Conservation (phyloP, 176 grass and related monocot genomes). For the Hyparrhenia diplandra region DNA sequence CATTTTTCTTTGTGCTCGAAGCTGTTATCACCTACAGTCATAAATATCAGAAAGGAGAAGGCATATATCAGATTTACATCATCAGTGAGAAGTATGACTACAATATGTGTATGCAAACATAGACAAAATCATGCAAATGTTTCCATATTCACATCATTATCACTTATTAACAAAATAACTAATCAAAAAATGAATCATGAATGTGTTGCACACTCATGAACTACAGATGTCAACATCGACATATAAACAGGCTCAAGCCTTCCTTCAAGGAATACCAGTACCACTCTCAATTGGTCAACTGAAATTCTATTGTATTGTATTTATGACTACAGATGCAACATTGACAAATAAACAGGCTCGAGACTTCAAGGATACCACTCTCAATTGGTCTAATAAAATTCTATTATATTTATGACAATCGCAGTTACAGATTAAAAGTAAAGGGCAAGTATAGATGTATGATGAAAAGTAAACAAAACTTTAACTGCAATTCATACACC, state of each 20-base stretch:
- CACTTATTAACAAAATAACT: neutral
- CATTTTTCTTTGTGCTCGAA: slow-evolving; percentile 52
- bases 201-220: neutral
- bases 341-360: neutral
- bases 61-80: slow-evolving; percentile 1
- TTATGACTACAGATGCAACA: neutral
- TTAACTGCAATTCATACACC: neutral
- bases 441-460: neutral
- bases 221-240: neutral
- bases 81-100: neutral
- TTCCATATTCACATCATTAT: neutral
- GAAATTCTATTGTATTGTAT: neutral
- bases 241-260: neutral
- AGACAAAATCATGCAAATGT: neutral
- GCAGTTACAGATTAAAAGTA: neutral
- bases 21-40: slow-evolving; percentile 40
- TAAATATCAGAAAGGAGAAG: neutral
- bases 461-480: neutral
- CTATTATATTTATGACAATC: neutral
- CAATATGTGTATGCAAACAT: neutral
- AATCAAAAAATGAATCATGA: neutral
- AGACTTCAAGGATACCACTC: neutral
- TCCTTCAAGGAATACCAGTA: neutral
- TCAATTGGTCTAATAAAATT: neutral
- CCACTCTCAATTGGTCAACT: neutral